Percentiles rank a stretch among this genome's conserved stretches.
Evolutionary conservation across 108 stramenopile species (phyloP).

Genomic region (Poteriospumella lacustris): DNA sequence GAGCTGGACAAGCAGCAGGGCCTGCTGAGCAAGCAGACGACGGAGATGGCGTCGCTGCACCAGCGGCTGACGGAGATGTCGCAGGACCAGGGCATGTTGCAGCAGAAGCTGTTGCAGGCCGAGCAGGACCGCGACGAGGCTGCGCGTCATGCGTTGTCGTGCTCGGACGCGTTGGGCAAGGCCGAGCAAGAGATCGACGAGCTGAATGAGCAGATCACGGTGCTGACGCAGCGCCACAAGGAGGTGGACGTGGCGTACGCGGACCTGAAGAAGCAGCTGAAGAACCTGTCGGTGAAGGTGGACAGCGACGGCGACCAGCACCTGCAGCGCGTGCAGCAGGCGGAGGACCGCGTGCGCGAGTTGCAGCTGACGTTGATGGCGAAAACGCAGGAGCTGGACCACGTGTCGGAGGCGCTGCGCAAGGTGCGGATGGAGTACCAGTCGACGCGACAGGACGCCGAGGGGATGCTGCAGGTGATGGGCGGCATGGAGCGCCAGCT

Average conservation of each 20-base stretch:
- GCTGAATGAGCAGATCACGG: not conserved
- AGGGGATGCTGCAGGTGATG: constrained; percentile 26
- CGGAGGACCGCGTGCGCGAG: constrained; percentile 21
- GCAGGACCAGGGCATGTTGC: not conserved
- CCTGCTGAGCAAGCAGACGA: not conserved
- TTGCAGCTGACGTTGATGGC: not conserved
- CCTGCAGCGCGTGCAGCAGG: not conserved
- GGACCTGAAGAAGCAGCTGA: constrained; percentile 12
- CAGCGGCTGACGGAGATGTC: not conserved
- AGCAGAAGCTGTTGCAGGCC: not conserved
- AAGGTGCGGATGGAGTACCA: constrained; percentile 22
- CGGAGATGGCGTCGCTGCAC: not conserved
- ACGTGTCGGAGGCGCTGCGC: not conserved
- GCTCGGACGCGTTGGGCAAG: not conserved
- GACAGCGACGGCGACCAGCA: not conserved
- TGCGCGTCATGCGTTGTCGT: not conserved
- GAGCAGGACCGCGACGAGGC: constrained; percentile 20
- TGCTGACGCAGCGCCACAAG: not conserved
- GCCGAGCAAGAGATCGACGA: not conserved
- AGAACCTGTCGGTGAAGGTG: not conserved
- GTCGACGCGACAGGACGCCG: constrained; percentile 25
- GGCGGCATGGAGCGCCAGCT: constrained; percentile 15
- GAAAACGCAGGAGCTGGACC: not conserved
- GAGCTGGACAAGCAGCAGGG: not conserved
- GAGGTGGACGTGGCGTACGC: not conserved